phyloP scores from a whole-genome alignment of 257 asterid genomes.

The Solanum boliviense region DNA sequence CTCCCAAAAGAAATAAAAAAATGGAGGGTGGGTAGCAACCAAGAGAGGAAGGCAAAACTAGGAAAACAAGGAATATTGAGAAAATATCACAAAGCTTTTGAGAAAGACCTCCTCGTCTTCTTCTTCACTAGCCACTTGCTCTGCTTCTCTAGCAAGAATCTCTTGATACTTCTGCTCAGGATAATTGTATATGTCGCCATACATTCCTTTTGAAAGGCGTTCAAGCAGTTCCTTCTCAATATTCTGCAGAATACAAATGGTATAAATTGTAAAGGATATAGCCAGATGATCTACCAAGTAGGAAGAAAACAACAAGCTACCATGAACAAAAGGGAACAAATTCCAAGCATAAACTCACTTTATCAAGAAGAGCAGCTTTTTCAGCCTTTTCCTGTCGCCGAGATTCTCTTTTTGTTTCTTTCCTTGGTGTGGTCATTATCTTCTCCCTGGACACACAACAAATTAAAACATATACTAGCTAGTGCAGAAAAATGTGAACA shows the following conservation, averaged over 20 bases:
- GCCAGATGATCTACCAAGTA: background rate
- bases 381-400: slow-evolving; percentile 91
- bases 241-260: slow-evolving; percentile 29
- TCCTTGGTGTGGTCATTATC: slow-evolving; percentile 76
- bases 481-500: background rate
- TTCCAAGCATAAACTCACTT: slow-evolving; percentile 22
- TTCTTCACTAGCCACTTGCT: slow-evolving; percentile 29
- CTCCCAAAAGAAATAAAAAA: too few species aligned
- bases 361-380: slow-evolving; percentile 70
- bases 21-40: background rate
- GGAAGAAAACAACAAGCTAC: background rate
- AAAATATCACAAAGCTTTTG: background rate
- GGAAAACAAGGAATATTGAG: background rate
- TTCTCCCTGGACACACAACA: slow-evolving; percentile 55
- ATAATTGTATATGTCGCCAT: slow-evolving; percentile 63
- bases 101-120: slow-evolving; percentile 55
- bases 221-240: slow-evolving; percentile 84
- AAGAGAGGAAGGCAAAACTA: background rate
- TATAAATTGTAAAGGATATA: slow-evolving; percentile 1
- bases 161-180: slow-evolving; percentile 42
- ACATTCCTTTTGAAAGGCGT: slow-evolving; percentile 60
- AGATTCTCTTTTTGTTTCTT: slow-evolving; percentile 65
- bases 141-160: slow-evolving; percentile 45
- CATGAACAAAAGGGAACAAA: background rate
- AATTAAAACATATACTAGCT: background rate